A percentile compares a stretch with the other conserved stretches of the same genome.
These are phyloP conservation scores for Cryptosporidium sp. DNA, from an alignment of 169 alveolate genomes.

Conservation along the genomic window DNA sequence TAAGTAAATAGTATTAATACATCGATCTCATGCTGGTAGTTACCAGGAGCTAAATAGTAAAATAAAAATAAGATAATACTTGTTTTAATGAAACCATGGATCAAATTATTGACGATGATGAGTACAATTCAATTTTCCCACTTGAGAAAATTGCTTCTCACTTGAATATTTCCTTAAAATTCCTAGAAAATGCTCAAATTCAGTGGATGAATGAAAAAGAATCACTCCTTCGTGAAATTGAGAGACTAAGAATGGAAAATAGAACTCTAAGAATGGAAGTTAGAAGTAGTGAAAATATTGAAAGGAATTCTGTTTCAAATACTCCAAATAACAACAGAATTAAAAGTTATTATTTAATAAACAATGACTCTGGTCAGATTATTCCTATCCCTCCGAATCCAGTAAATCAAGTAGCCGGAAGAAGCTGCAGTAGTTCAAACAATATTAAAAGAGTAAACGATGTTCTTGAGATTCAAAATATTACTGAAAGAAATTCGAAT, in stretches of 20 bases:
- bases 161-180: slow-evolving; percentile 17
- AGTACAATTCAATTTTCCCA: slow-evolving; percentile 24
- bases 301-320: slow-evolving; percentile 24
- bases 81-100: slow-evolving; percentile 1
- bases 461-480: background rate
- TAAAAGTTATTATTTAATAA: slow-evolving; percentile 10
- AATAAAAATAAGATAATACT: background rate
- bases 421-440: slow-evolving; percentile 22
- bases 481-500: background rate
- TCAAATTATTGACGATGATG: slow-evolving; percentile 32
- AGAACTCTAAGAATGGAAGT: slow-evolving; percentile 50
- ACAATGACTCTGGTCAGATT: background rate
- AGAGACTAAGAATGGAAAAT: slow-evolving; percentile 61
- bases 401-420: background rate
- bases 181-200: slow-evolving; percentile 35
- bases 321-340: background rate
- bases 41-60: background rate
- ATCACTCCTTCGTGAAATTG: slow-evolving; percentile 48
- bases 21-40: background rate
- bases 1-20: background rate
- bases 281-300: slow-evolving; percentile 40
- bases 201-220: slow-evolving; percentile 74
- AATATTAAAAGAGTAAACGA: background rate
- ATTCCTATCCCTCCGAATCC: background rate
- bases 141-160: slow-evolving; percentile 43